Base-by-base conservation (phyloP, 768 basidiomycete genomes). In the Lactarius tabidus region DNA sequence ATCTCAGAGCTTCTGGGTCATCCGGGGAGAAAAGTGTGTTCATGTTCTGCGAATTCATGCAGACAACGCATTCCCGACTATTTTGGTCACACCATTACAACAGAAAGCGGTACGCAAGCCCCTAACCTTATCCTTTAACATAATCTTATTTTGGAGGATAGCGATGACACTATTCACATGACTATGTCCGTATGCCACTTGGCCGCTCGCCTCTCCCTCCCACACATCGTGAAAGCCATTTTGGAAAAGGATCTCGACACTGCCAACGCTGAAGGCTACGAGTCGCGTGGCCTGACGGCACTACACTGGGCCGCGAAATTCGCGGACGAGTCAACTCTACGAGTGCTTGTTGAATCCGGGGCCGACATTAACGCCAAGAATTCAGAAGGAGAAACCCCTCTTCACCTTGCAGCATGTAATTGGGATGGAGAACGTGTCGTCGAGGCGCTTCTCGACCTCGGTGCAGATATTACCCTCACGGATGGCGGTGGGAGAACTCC, bases 351-450 rank as follows among this genome's bases (percentile, higher is more conserved):
- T 15, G 62, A 63, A 20, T 43, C 17, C 8, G 60, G 60, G 1
- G 60, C 51, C 20, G 60, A 54, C 36, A 52, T 61, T 7, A 51
- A 61, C 14, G 60, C 48, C 28, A 52, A 14, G 26, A 36, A 51
- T 23, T 20, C 14, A 5, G 33, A 61, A 10, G 45, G 48, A 35
- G 45, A 33, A 23, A 61, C 60, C 45, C 31, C 60, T 20, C 33
- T 61, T 38, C 60, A 61, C 51, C 18, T 61, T 15, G 60, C 51
- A 18, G 43, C 43, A 17, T 18, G 23, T 7, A 61, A 61, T 26
- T 59, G 59, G 59, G 59, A 59, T 35, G 59, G 59, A n/a, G 59
- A 59, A 33, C 56, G 17, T 3, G 56, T 57, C 26, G 56, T 57
- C 15, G 35, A n/a, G 26, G 56, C 56, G n/a, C 36, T 57, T 15